Conservation (phyloP, 2,329 filamentous ascomycete species). For the Venturia nashicola region DNA sequence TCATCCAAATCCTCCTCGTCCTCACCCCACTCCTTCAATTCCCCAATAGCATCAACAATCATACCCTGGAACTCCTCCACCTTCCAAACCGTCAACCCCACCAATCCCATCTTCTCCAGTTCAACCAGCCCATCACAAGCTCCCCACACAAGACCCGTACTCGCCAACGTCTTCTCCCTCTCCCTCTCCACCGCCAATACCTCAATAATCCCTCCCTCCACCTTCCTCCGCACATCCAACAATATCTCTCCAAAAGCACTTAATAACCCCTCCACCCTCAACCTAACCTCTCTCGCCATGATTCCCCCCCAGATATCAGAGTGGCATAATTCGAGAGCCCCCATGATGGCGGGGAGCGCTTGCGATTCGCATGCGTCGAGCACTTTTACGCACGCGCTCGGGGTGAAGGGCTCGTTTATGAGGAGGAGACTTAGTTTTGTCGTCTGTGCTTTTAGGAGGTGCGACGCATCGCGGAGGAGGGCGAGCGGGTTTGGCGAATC, state of each 20-base stretch:
- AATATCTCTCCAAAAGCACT: conserved; percentile 4
- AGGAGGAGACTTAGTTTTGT: conserved; percentile 82
- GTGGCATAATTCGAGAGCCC: conserved; percentile 36
- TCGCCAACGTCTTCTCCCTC: conserved; percentile 28
- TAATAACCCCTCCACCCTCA: conserved; percentile 39
- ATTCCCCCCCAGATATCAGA: neutral
- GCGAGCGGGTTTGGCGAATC: conserved; percentile 42
- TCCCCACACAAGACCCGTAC: conserved; percentile 70
- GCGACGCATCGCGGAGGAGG: conserved; percentile 59
- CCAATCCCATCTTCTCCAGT: conserved; percentile 54
- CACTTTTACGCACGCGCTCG: conserved; percentile 58
- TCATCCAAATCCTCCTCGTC: conserved; percentile 51
- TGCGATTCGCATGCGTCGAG: conserved; percentile 59
- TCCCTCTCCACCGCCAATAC: neutral
- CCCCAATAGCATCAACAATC: conserved; percentile 70
- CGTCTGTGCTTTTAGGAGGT: conserved; percentile 65
- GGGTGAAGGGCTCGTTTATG: conserved; percentile 77
- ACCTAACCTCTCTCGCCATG: conserved; percentile 42
- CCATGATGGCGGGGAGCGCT: conserved; percentile 63
- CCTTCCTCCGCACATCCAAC: neutral
- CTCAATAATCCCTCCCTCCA: neutral
- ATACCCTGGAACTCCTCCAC: conserved; percentile 63
- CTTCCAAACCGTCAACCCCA: conserved; percentile 56
- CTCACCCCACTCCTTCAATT: conserved; percentile 79
- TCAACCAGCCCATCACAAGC: conserved; percentile 62